These are phyloP conservation scores for Blastobotrys aristatus DNA, from an alignment of 1,139 yeast species.

Conservation along the genomic window DNA sequence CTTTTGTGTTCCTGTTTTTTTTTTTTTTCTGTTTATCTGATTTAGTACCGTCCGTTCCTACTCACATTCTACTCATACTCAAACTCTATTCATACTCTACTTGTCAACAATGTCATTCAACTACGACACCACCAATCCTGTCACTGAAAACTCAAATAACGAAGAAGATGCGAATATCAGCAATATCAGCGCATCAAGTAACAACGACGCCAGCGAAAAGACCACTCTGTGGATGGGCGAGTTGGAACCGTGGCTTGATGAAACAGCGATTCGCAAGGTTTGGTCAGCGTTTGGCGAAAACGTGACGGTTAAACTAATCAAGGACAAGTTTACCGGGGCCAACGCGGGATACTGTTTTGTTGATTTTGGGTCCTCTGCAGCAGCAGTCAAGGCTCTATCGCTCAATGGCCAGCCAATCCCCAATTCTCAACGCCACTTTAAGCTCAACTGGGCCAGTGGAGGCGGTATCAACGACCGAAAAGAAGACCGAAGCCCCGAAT, in stretches of 20 bases:
- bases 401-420: constrained; percentile 71
- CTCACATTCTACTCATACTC: not conserved
- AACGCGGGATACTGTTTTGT: constrained; percentile 85
- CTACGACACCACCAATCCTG: constrained; percentile 2
- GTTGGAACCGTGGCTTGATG: constrained; percentile 82
- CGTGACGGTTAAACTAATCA: constrained; percentile 57
- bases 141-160: not conserved
- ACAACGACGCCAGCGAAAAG: constrained; percentile 13
- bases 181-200: not conserved
- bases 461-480: constrained; percentile 42
- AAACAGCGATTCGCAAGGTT: constrained; percentile 54
- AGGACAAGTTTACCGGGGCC: constrained; percentile 43
- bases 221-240: constrained; percentile 88
- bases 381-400: constrained; percentile 62
- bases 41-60: not conserved
- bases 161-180: not conserved
- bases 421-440: constrained; percentile 52
- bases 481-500: constrained; percentile 47
- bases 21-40: not conserved
- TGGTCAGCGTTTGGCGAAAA: constrained; percentile 57
- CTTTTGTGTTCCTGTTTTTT: not conserved
- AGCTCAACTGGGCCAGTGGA: constrained; percentile 86
- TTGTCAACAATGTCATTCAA: constrained; percentile 7
- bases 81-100: not conserved
- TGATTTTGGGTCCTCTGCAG: constrained; percentile 61